phyloP scores from a whole-genome alignment of 2,329 filamentous ascomycete species.

The Exophiala viscosa region DNA sequence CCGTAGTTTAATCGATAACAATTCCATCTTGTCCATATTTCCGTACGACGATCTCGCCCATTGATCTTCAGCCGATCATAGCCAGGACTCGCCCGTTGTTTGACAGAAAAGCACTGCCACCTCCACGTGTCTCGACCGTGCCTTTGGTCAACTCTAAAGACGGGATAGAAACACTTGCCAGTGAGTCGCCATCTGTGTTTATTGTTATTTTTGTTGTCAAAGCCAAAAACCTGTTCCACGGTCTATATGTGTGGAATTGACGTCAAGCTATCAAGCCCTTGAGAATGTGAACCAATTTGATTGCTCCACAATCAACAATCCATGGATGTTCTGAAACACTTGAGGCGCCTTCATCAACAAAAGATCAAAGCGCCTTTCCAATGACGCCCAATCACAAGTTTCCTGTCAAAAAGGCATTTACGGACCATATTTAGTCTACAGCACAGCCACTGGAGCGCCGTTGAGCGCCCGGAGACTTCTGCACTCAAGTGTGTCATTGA shows the following conservation, averaged over 20 bases:
- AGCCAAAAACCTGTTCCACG: no score
- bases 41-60: background rate
- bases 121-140: constrained; percentile 8
- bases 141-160: background rate
- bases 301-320: background rate
- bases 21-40: background rate
- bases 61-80: constrained; percentile 9
- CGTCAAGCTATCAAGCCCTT: background rate
- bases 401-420: no score
- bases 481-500: no score
- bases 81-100: background rate
- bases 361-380: background rate
- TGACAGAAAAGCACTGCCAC: constrained; percentile 7
- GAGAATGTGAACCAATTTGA: background rate
- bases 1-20: background rate
- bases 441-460: no score
- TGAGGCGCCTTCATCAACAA: constrained; percentile 1
- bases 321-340: constrained; percentile 3
- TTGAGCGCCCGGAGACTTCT: no score
- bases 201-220: no score
- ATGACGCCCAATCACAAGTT: background rate
- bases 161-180: no score
- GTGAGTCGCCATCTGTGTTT: no score
- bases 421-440: no score
- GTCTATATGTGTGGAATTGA: no score